Evolutionary conservation across 441 rosid species (phyloP), one percentile per base, ranked within the genome.

Genomic region (Gossypium schwendimanii): DNA sequence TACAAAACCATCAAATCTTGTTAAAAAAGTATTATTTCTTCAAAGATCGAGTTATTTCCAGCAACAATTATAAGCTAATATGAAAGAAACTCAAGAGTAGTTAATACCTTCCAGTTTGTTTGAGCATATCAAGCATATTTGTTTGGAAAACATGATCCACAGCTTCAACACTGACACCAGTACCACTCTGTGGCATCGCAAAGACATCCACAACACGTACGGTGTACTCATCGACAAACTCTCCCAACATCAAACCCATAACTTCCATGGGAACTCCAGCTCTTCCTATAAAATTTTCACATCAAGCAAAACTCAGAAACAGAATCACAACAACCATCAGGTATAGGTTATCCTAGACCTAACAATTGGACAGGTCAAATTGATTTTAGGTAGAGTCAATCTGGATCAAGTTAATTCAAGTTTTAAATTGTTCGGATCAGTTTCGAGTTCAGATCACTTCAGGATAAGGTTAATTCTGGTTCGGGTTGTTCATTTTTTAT

Each of bases 181-280:
- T 95, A 65, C 99, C 99, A 73, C 99, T 94, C 81, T 94, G 99
- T 6, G 98, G 99, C 99, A 94, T 94, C 0, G 99, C 99, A 74
- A 94, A 94, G 41, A 94, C 99, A 87, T 94, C 99, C n/a, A 92
- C 98, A 17, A 94, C 99, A 3, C 99, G 87, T 21, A 92, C 98
- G 0, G 99, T 94, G 86, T 92, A 92, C 82, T 94, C 97, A 44
- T 92, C 98, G 73, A 94, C 99, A 59, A 94, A 94, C 78, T 94
- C 99, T 71, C 99, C 99, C 47, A 94, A 88, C 99, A 94, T 94
- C 92, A 95, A 72, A 41, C 99, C 98, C 99, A 95, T 95, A 0
- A 95, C 99, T 76, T 95, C 98, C 99, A 95, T 93, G 58, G 99
- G 99, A 57, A 95, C 99, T 58, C 99, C 98, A 86, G 98, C 99